Base-by-base conservation (phyloP, 306 rosid genomes). In the Pterocarpus macrocarpus region DNA sequence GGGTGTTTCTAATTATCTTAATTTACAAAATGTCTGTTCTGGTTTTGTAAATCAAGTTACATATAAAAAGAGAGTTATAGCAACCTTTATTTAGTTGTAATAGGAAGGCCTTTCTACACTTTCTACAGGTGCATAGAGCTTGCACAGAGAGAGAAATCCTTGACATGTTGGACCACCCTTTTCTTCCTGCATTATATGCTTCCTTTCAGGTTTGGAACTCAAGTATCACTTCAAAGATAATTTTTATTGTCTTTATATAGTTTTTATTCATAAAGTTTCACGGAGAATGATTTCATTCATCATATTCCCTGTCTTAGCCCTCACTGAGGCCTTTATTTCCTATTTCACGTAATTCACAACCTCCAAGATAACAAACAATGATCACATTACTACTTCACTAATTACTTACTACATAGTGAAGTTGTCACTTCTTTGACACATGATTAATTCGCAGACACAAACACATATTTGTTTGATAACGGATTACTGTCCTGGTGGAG, bases 71-170 rank as follows among this genome's bases (percentile, higher is more conserved):
- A 47, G 52, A 59, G n/a, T 38, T 13, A 52, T 58, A 2, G 38
- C 33, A 45, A 30, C 28, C 73, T 65, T 57, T 77, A 41, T 22
- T 38, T 32, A 68, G 69, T 50, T 74, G 49, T 43, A 43, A 43
- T 50, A 38, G 41, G 41, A 4, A 4, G 0, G 41, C 41, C 41
- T 38, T 38, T 22, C 28, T 22, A 22, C 28, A 4, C 4, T 43
- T 43, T 43, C 78, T 71, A 41, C 84, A 95, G 99, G 99, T 95
- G 85, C 99, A 95, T 67, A 90, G 99, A 88, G 99, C 97, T 83
- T 93, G 98, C 81, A 93, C 93, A 12, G 99, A 95, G 83, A 93
- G 99, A 82, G 96, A 91, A 84, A 95, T 95, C 83, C 96, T 95
- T 0, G 98, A 95, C 88, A 85, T 86, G 93, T 86, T 95, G 91